These are phyloP conservation scores for Erythrophleum ivorense DNA, from an alignment of 331 rosid species.

Conservation along the genomic window DNA sequence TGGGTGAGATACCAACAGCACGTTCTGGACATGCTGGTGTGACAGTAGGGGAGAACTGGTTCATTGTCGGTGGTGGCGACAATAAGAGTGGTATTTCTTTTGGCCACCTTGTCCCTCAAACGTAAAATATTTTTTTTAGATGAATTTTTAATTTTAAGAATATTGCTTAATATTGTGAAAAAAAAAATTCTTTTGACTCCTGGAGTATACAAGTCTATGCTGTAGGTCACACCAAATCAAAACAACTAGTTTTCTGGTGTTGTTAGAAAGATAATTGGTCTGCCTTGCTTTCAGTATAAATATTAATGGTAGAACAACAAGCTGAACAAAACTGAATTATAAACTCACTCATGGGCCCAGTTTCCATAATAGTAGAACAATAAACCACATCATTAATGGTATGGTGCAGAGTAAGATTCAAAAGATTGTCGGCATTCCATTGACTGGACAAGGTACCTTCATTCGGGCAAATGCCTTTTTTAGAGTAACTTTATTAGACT, in stretches of 20 bases:
- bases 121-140: conserved; percentile 12
- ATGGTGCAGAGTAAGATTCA: conserved; percentile 1
- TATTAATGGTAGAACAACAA: conserved; percentile 7
- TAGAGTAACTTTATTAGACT: conserved; percentile 1
- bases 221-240: conserved; percentile 23
- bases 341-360: neutral
- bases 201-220: conserved; percentile 3
- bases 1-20: conserved; percentile 83
- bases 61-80: conserved; percentile 96
- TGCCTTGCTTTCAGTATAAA: neutral
- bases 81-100: conserved; percentile 78
- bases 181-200: neutral
- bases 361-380: neutral
- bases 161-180: conserved; percentile 23
- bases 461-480: conserved; percentile 12
- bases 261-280: conserved; percentile 5
- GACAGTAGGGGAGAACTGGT: conserved; percentile 92
- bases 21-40: conserved; percentile 97
- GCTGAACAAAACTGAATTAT: neutral
- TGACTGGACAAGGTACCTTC: conserved; percentile 6
- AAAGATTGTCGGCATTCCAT: neutral
- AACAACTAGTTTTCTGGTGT: conserved; percentile 12
- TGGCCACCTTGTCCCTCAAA: conserved; percentile 30
- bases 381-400: neutral
- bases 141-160: conserved; percentile 4